Percentiles rank a stretch among this genome's conserved stretches.
phyloP scores from a whole-genome alignment of 2,329 filamentous ascomycete genomes.

The Sclerotinia sclerotiorum region DNA sequence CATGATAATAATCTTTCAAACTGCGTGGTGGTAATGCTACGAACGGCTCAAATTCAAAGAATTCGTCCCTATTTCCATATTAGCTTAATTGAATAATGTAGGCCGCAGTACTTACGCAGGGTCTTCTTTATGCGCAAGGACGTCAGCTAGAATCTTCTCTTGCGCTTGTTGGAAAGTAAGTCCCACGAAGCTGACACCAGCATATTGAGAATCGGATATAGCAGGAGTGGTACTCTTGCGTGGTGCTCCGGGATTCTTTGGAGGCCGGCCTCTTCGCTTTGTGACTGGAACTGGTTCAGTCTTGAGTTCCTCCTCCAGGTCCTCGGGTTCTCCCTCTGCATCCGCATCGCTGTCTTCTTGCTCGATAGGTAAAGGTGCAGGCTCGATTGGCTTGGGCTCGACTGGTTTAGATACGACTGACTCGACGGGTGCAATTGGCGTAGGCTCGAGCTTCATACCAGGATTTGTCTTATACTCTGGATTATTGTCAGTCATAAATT shows the following conservation, averaged over 20 bases:
- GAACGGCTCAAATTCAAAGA: constrained; percentile 71
- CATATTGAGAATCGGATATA: constrained; percentile 54
- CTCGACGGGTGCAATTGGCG: constrained; percentile 39
- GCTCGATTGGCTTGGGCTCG: background rate
- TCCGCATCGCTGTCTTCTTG: constrained; percentile 42
- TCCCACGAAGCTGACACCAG: constrained; percentile 63
- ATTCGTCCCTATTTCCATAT: constrained; percentile 56
- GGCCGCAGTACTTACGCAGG: constrained; percentile 53
- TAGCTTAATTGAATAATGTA: background rate
- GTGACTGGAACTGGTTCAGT: constrained; percentile 27
- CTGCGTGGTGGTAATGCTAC: constrained; percentile 71
- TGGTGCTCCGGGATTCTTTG: constrained; percentile 37
- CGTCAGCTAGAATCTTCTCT: constrained; percentile 76
- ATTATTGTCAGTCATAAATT: constrained; percentile 84
- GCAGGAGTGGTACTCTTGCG: constrained; percentile 43
- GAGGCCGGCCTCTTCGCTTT: constrained; percentile 33
- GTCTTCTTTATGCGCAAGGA: constrained; percentile 65
- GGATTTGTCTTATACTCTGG: constrained; percentile 70
- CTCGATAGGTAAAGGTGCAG: constrained; percentile 55
- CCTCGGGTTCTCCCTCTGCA: constrained; percentile 40
- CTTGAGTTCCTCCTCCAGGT: constrained; percentile 38
- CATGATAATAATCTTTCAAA: constrained; percentile 81
- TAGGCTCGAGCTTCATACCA: constrained; percentile 69
- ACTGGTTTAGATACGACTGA: background rate
- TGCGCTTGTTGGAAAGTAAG: constrained; percentile 82